Conservation (phyloP, 257 asterid genomes). For the Capsicum chinense region DNA sequence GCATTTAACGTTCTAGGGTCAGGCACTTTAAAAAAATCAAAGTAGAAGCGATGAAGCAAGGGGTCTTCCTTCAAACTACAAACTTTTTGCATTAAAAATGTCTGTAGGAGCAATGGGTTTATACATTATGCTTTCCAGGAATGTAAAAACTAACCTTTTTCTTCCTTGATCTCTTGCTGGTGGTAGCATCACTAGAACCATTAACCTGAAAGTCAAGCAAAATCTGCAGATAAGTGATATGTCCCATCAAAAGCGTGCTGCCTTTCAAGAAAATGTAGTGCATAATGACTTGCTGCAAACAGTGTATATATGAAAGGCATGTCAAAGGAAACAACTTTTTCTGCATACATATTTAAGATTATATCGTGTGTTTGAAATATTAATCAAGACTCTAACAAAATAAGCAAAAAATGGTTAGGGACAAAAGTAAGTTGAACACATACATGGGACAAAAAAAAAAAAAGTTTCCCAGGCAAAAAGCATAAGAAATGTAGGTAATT, state of each 20-base stretch:
- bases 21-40: not conserved
- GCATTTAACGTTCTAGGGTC: not conserved
- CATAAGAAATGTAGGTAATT: not conserved
- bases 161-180: conserved; percentile 61
- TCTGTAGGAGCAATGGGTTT: no score
- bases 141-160: conserved; percentile 50
- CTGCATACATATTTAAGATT: not conserved
- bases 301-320: not conserved
- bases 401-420: not conserved
- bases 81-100: not conserved
- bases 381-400: not conserved
- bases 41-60: not conserved
- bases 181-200: conserved; percentile 40
- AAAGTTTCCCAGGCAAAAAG: not conserved
- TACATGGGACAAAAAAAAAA: not conserved
- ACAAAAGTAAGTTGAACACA: not conserved
- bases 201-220: conserved; percentile 43
- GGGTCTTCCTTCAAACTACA: not conserved
- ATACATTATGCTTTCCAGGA: no score
- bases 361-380: not conserved
- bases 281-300: not conserved
- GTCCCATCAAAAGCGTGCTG: not conserved
- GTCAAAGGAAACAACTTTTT: not conserved
- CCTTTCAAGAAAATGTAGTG: conserved; percentile 7
- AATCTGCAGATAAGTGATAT: not conserved